A percentile compares a stretch with the other conserved stretches of the same genome.
Evolutionary conservation across 331 rosid genomes (phyloP).

Genomic region (Malus hybrid): DNA sequence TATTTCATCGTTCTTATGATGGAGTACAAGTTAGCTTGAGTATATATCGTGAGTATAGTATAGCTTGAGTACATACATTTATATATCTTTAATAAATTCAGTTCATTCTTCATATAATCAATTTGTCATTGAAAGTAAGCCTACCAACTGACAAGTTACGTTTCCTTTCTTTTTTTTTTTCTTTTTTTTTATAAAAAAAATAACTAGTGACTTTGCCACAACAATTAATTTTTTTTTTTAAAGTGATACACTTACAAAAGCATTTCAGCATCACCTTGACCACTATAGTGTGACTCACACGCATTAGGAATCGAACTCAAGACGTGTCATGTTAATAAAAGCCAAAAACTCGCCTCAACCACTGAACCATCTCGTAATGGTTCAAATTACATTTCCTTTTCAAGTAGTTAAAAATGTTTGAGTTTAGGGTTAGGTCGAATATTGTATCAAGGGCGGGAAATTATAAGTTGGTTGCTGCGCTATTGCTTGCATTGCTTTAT

Average conservation of each 20-base stretch:
- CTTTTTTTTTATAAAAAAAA: too few species aligned
- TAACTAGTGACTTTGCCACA: too few species aligned
- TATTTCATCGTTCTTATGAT: too few species aligned
- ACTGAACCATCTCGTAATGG: too few species aligned
- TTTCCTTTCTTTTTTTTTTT: conserved; percentile 4
- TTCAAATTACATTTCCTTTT: conserved; percentile 1
- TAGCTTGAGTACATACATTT: background rate
- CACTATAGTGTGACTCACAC: too few species aligned
- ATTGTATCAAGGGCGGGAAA: background rate
- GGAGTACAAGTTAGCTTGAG: too few species aligned
- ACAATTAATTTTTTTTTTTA: fast-evolving
- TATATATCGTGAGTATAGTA: too few species aligned
- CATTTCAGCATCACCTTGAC: fast-evolving
- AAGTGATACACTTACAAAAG: too few species aligned
- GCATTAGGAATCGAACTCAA: too few species aligned
- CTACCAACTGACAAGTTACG: conserved; percentile 47
- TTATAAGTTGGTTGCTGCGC: background rate
- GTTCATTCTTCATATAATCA: background rate
- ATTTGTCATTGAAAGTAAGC: conserved; percentile 1
- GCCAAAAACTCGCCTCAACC: too few species aligned
- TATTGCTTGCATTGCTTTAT: background rate
- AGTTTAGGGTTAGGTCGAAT: background rate
- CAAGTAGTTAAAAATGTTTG: conserved; percentile 6
- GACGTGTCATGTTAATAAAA: fast-evolving
- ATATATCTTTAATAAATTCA: background rate